A percentile compares a stretch with the other conserved stretches of the same genome.
Conservation (phyloP, 2,329 filamentous ascomycete species). For the Xylaria sp. region DNA sequence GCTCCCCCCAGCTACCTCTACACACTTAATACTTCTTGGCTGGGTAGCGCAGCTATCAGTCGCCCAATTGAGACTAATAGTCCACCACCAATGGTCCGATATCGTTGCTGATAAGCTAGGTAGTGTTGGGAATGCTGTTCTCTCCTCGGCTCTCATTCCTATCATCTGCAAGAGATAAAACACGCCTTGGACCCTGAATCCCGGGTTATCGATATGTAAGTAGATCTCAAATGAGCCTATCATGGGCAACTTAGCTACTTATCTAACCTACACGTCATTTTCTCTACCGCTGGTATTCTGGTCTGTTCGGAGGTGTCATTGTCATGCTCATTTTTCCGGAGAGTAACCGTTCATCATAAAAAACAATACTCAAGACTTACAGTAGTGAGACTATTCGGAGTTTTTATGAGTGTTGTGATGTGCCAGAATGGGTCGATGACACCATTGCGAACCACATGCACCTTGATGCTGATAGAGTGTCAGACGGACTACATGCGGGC, state of each 20-base stretch:
- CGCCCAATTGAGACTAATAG: not conserved
- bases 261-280: not conserved
- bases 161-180: conserved; percentile 19
- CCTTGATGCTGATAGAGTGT: conserved; percentile 15
- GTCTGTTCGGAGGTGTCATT: not conserved
- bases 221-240: conserved; percentile 11
- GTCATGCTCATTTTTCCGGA: not conserved
- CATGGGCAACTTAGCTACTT: not conserved
- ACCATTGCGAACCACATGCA: conserved; percentile 30
- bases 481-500: not conserved
- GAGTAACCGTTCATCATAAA: not conserved
- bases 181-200: conserved; percentile 25
- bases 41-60: conserved; percentile 14
- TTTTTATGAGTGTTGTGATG: not conserved
- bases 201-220: not conserved
- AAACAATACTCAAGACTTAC: not conserved
- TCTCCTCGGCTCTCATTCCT: conserved; percentile 13
- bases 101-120: conserved; percentile 32
- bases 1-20: conserved; percentile 23
- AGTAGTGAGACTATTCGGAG: not conserved
- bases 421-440: conserved; percentile 28
- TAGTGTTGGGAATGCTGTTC: conserved; percentile 14
- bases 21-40: no score
- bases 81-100: conserved; percentile 23
- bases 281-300: not conserved